Conservation (phyloP, 2,329 filamentous ascomycete species). For the Cladosporium sp. region DNA sequence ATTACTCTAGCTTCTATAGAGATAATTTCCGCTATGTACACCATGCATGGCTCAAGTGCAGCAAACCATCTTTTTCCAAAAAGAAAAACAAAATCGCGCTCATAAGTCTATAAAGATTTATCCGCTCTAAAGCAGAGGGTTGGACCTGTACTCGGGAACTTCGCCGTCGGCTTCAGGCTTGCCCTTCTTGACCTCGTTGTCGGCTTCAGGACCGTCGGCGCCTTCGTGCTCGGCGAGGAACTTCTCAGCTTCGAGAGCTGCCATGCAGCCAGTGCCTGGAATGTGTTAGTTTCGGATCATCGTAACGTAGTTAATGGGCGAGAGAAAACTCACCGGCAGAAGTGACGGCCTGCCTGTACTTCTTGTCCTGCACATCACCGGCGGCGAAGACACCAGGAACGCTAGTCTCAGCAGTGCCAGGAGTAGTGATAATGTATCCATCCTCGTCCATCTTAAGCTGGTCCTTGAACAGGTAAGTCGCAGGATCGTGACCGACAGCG, state of each 20-base stretch:
- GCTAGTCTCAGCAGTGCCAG: slow-evolving; percentile 83
- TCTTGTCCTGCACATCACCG: slow-evolving; percentile 97
- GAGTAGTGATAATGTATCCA: slow-evolving; percentile 83
- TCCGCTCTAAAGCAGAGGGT: slow-evolving; percentile 54
- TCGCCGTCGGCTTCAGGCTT: slow-evolving; percentile 47
- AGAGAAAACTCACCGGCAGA: slow-evolving; percentile 70
- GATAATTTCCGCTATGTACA: slow-evolving; percentile 4
- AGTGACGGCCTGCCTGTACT: slow-evolving; percentile 94
- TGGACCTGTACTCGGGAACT: slow-evolving; percentile 59
- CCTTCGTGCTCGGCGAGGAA: slow-evolving; percentile 79
- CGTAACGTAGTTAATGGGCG: too few relatives aligned
- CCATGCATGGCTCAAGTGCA: background rate
- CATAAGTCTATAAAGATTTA: background rate
- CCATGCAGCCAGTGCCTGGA: slow-evolving; percentile 88
- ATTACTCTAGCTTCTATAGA: slow-evolving; percentile 8
- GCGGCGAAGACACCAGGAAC: slow-evolving; percentile 91
- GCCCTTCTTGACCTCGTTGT: slow-evolving; percentile 45
- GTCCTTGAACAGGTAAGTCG: slow-evolving; percentile 82
- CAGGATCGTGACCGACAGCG: slow-evolving; percentile 93
- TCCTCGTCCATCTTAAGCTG: slow-evolving; percentile 86
- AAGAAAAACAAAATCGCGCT: background rate
- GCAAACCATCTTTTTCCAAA: background rate
- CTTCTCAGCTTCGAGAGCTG: slow-evolving; percentile 93
- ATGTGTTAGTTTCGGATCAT: background rate
- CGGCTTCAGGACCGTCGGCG: slow-evolving; percentile 41